These are phyloP conservation scores for Rubia yunnanensis DNA, from an alignment of 257 asterid species.

Conservation along the genomic window DNA sequence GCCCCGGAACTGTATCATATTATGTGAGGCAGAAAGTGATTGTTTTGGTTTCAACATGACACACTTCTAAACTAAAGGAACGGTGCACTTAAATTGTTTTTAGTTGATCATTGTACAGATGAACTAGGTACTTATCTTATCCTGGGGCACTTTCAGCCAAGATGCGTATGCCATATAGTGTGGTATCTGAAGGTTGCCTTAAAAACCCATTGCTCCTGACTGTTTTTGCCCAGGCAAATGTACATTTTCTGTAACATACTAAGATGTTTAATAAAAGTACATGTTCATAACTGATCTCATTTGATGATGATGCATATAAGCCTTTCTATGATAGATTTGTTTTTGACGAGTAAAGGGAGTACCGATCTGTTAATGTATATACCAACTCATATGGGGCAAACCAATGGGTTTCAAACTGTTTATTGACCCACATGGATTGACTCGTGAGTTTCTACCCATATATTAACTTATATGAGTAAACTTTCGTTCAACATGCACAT, in stretches of 20 bases:
- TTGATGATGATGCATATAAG: no score
- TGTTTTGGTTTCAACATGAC: slow-evolving; percentile 19
- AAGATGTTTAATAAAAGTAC: neutral
- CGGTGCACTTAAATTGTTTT: slow-evolving; percentile 20
- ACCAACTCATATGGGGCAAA: no score
- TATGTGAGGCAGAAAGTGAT: slow-evolving; percentile 19
- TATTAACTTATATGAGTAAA: no score
- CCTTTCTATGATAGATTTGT: no score
- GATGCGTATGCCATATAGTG: neutral
- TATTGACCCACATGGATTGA: no score
- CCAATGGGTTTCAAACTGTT: no score
- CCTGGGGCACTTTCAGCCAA: neutral
- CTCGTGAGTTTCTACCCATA: no score
- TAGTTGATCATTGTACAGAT: slow-evolving; percentile 41
- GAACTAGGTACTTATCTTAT: neutral
- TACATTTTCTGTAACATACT: neutral
- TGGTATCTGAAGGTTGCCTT: neutral
- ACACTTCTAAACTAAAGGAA: slow-evolving; percentile 23
- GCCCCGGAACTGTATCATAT: slow-evolving; percentile 13
- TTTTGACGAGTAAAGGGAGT: no score
- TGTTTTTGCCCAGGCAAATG: neutral
- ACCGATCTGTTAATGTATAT: no score
- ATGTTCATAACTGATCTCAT: no score
- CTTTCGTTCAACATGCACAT: no score
- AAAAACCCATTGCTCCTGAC: neutral